A percentile compares a stretch with the other conserved stretches of the same genome.
phyloP scores from a whole-genome alignment of 768 basidiomycete species.

The Lentinula guzmanii region DNA sequence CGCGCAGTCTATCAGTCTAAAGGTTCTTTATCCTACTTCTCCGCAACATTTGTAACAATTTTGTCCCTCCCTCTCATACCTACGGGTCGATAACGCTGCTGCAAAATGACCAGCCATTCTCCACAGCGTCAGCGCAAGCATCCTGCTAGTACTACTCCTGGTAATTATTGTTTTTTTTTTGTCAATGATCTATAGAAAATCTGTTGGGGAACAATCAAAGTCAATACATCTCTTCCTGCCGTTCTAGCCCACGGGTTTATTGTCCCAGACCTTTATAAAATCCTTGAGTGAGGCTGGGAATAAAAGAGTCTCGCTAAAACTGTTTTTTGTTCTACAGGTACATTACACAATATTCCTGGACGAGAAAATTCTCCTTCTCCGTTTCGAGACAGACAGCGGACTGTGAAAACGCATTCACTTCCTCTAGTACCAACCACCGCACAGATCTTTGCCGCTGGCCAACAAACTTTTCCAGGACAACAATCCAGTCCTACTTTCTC shows the following conservation, averaged over 20 bases:
- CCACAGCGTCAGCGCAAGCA: conserved; percentile 55
- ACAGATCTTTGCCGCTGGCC: conserved; percentile 40
- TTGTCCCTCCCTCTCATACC: conserved; percentile 14
- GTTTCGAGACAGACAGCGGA: conserved; percentile 43
- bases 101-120: conserved; percentile 51
- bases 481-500: conserved; percentile 44
- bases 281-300: neutral
- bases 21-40: conserved; percentile 22
- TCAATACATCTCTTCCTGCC: neutral
- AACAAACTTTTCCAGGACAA: conserved; percentile 32
- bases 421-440: conserved; percentile 54
- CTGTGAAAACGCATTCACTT: conserved; percentile 55
- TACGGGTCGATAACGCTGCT: neutral
- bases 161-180: conserved; percentile 27
- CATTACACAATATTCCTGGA: conserved; percentile 33
- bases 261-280: neutral
- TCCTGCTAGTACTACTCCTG: conserved; percentile 31
- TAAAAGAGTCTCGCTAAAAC: neutral
- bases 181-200: conserved; percentile 16
- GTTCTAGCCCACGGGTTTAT: neutral
- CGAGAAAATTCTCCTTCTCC: conserved; percentile 48
- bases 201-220: conserved; percentile 7
- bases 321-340: conserved; percentile 21
- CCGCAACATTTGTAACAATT: conserved; percentile 17
- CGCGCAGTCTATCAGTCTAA: conserved; percentile 33